Evolutionary conservation across 441 rosid genomes (phyloP).

Genomic region (Croton setiger): DNA sequence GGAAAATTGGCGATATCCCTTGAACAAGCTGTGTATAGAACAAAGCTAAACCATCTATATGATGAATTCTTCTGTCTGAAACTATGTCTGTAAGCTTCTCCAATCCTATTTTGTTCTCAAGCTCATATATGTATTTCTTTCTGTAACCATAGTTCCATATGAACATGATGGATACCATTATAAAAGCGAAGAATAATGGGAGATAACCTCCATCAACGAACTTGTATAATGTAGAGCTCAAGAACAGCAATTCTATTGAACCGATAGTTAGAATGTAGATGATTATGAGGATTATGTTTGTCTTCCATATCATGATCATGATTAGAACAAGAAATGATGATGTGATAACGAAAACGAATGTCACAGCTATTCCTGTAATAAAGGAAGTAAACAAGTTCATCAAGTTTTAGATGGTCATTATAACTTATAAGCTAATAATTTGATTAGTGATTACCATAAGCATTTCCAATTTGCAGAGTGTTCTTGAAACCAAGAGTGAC

Average conservation of each 20-base stretch:
- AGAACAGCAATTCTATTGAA: constrained; percentile 9
- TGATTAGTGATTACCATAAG: constrained; percentile 37
- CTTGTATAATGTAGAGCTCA: constrained; percentile 27
- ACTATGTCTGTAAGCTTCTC: constrained; percentile 19
- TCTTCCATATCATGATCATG: constrained; percentile 37
- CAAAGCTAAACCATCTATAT: constrained; percentile 22
- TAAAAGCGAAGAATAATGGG: constrained; percentile 19
- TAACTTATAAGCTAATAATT: too few relatives aligned
- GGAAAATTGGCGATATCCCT: constrained; percentile 26
- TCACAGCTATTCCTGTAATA: not conserved
- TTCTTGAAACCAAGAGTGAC: constrained; percentile 34
- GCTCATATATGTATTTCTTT: constrained; percentile 26
- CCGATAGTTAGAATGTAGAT: constrained; percentile 24
- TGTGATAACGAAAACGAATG: constrained; percentile 27
- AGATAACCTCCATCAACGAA: constrained; percentile 33
- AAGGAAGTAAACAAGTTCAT: not conserved
- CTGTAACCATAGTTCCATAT: constrained; percentile 29
- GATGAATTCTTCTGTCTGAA: constrained; percentile 10
- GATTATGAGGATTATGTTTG: constrained; percentile 14
- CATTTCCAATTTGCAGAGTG: constrained; percentile 31
- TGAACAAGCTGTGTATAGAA: constrained; percentile 29
- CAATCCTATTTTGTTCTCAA: constrained; percentile 19
- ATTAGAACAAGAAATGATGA: constrained; percentile 23
- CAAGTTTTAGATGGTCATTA: too few relatives aligned
- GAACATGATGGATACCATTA: constrained; percentile 23